phyloP scores from a whole-genome alignment of 345 rosid species.

The Pelargonium nanum region DNA sequence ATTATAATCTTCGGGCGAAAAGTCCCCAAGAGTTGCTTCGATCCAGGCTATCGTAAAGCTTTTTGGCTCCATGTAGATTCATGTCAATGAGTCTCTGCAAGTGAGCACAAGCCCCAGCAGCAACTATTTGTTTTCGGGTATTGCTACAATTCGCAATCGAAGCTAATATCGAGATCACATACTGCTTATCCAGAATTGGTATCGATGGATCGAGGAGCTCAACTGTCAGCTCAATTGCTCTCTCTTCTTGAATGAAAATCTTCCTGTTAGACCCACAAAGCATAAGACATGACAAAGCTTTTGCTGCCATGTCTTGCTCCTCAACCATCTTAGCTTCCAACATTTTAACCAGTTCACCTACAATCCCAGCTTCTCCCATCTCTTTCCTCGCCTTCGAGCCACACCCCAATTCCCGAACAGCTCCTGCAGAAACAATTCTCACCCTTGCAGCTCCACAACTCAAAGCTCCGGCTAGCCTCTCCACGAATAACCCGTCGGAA shows the following conservation, averaged over 20 bases:
- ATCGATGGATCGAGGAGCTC: conserved; percentile 14
- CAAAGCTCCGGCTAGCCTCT: conserved; percentile 12
- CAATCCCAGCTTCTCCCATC: conserved; percentile 19
- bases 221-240: background rate
- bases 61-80: conserved; percentile 24
- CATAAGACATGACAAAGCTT: conserved; percentile 19
- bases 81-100: conserved; percentile 21
- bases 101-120: conserved; percentile 18
- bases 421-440: conserved; percentile 23
- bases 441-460: conserved; percentile 18
- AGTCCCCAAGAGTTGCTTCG: conserved; percentile 26
- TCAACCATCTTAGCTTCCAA: conserved; percentile 24
- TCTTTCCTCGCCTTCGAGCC: conserved; percentile 19
- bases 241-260: conserved; percentile 13
- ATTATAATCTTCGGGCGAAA: conserved; percentile 14
- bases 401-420: conserved; percentile 12
- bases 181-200: conserved; percentile 22
- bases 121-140: conserved; percentile 21
- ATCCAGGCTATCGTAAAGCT: conserved; percentile 20
- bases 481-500: conserved; percentile 17
- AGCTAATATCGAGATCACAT: conserved; percentile 15
- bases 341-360: conserved; percentile 18
- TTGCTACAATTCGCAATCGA: conserved; percentile 16
- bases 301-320: conserved; percentile 27
- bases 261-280: conserved; percentile 13